These are phyloP conservation scores for Malus hybrid DNA, from an alignment of 331 rosid species.

Conservation along the genomic window DNA sequence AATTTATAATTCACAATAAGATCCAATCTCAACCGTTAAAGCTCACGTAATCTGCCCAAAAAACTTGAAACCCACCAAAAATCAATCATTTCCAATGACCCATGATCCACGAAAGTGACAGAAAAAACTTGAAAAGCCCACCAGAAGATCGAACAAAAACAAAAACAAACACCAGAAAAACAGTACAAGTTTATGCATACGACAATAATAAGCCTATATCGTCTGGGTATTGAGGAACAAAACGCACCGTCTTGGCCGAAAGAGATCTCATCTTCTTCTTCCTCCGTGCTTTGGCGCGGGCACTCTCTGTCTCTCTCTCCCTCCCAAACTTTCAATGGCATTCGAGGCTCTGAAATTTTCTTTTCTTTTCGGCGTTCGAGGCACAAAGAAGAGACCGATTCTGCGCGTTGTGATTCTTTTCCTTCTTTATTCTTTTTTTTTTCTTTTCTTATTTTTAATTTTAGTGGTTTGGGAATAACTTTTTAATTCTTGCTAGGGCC, in stretches of 20 bases:
- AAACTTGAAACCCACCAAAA: neutral
- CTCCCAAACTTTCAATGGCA: neutral
- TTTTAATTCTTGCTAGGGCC: conserved; percentile 4
- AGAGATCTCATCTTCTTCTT: conserved; percentile 37
- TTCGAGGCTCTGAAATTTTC: conserved; percentile 7
- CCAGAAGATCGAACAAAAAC: neutral
- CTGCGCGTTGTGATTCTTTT: neutral
- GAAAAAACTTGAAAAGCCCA: neutral
- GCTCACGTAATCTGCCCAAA: neutral
- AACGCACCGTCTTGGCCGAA: conserved; percentile 9
- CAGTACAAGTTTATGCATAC: neutral
- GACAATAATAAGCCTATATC: conserved; percentile 3
- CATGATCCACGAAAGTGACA: neutral
- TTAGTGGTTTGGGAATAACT: neutral
- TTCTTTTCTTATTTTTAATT: neutral
- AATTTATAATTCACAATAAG: conserved; percentile 4
- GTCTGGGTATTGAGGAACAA: neutral
- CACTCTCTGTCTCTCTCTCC: neutral
- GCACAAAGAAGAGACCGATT: neutral
- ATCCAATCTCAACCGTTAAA: conserved; percentile 23
- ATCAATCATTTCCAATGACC: neutral
- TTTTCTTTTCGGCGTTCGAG: conserved; percentile 23
- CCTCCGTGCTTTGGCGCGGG: neutral
- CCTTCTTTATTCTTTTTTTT: neutral
- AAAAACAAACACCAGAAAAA: neutral